Evolutionary conservation across 2,329 filamentous ascomycete genomes (phyloP).

Genomic region (Talaromyces rugulosus): DNA sequence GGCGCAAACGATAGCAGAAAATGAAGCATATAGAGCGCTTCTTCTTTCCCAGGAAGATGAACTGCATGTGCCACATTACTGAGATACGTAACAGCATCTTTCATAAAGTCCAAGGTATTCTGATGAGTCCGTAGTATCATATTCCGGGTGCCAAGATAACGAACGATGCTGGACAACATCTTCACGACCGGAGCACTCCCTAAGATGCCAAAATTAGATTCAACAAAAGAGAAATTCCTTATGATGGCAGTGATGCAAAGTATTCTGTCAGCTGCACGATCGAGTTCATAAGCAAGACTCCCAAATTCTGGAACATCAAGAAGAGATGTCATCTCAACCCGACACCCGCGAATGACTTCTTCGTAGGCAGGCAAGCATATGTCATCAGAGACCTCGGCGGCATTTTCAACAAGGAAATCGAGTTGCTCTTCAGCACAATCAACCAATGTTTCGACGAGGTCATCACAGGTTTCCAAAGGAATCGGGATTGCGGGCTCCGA

Average conservation of each 20-base stretch:
- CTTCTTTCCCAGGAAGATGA: slow-evolving; percentile 78
- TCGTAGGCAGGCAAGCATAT: slow-evolving; percentile 82
- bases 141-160: slow-evolving; percentile 82
- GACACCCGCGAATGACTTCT: slow-evolving; percentile 75
- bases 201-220: slow-evolving; percentile 69
- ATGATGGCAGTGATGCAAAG: slow-evolving; percentile 90
- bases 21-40: slow-evolving; percentile 79
- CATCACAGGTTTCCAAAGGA: slow-evolving; percentile 72
- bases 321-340: slow-evolving; percentile 66
- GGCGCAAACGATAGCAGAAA: slow-evolving; percentile 91
- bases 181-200: slow-evolving; percentile 75
- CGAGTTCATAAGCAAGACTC: slow-evolving; percentile 72
- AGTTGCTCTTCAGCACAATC: slow-evolving; percentile 90
- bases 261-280: slow-evolving; percentile 79
- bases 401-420: slow-evolving; percentile 77
- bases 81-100: slow-evolving; percentile 82
- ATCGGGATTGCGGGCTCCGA: slow-evolving; percentile 61
- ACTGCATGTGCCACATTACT: slow-evolving; percentile 82
- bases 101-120: slow-evolving; percentile 95
- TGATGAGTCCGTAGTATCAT: slow-evolving; percentile 76
- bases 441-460: slow-evolving; percentile 79
- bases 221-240: slow-evolving; percentile 84
- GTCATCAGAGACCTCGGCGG: slow-evolving; percentile 79
- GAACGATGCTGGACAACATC: slow-evolving; percentile 76
- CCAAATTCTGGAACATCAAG: slow-evolving; percentile 72